Conservation (phyloP, 805 yeast genomes). For the Suhomyces sp. region DNA sequence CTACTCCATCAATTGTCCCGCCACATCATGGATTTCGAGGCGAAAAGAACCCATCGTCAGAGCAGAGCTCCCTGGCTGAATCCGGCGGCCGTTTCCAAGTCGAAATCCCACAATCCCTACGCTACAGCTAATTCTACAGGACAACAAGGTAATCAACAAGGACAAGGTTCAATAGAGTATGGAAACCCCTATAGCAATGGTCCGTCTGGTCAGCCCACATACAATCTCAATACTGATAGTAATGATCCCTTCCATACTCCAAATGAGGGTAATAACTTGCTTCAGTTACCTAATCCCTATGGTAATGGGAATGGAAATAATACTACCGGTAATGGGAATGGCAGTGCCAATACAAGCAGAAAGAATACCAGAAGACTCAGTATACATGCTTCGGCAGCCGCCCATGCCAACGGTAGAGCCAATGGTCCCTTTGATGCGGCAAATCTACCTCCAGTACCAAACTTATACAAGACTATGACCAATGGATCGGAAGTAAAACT, state of each 20-base stretch:
- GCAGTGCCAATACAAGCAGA: slow-evolving; percentile 11
- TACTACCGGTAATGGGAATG: slow-evolving; percentile 1
- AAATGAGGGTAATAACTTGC: not conserved
- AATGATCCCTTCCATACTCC: no score
- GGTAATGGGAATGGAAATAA: slow-evolving; percentile 4
- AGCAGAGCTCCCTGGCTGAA: slow-evolving; percentile 46
- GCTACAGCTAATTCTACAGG: slow-evolving; percentile 19
- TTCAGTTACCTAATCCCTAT: slow-evolving; percentile 18
- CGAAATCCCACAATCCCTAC: slow-evolving; percentile 23
- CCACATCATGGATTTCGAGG: slow-evolving; percentile 30
- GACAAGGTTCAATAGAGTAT: no score
- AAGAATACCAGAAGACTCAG: slow-evolving; percentile 31
- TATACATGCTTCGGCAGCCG: slow-evolving; percentile 40
- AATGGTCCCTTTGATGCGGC: slow-evolving; percentile 21
- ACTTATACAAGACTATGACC: slow-evolving; percentile 10
- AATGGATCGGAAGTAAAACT: slow-evolving; percentile 7
- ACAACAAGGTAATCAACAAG: slow-evolving; percentile 4
- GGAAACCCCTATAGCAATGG: no score
- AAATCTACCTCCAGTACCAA: slow-evolving; percentile 35
- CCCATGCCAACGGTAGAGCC: slow-evolving; percentile 28
- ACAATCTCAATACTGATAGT: no score
- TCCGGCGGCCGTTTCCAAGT: slow-evolving; percentile 11
- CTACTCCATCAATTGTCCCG: no score
- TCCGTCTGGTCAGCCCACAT: no score
- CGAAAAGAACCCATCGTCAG: slow-evolving; percentile 34